phyloP scores from a whole-genome alignment of 768 basidiomycete species.

The Mycena venus region DNA sequence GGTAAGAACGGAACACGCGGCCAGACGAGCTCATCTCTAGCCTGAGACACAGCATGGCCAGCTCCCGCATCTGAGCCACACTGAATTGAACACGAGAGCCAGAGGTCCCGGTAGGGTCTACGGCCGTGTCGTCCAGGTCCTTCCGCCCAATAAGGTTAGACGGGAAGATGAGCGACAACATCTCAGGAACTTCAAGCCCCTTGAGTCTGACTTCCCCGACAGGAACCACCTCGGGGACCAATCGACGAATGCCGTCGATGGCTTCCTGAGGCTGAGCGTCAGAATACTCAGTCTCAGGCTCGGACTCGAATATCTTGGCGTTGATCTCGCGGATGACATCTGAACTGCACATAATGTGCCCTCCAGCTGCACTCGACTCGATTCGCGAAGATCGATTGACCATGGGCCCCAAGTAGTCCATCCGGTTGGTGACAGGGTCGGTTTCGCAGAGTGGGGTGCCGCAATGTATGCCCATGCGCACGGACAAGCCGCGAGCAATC shows the following conservation, averaged over 20 bases:
- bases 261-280: constrained; percentile 68
- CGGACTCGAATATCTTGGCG: constrained; percentile 68
- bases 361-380: constrained; percentile 85
- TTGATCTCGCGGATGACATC: constrained; percentile 89
- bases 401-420: constrained; percentile 99
- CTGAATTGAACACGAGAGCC: constrained; percentile 74
- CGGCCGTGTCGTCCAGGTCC: constrained; percentile 57
- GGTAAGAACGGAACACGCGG: constrained; percentile 67
- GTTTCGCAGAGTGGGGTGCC: constrained; percentile 91
- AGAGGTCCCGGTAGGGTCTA: constrained; percentile 48
- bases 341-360: constrained; percentile 92
- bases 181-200: constrained; percentile 93
- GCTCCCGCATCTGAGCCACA: constrained; percentile 79
- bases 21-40: constrained; percentile 81
- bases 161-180: constrained; percentile 89
- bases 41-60: constrained; percentile 81
- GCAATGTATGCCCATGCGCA: constrained; percentile 98
- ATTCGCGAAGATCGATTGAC: constrained; percentile 95
- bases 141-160: constrained; percentile 78
- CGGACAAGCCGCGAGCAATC: constrained; percentile 89
- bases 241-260: constrained; percentile 80
- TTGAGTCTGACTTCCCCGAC: constrained; percentile 95
- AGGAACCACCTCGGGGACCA: constrained; percentile 78
- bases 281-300: constrained; percentile 73
- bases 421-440: constrained; percentile 91